Evolutionary conservation across 139 green algal genomes (phyloP), one percentile per base, ranked within the genome.

Genomic region (Eudorina sp.): DNA sequence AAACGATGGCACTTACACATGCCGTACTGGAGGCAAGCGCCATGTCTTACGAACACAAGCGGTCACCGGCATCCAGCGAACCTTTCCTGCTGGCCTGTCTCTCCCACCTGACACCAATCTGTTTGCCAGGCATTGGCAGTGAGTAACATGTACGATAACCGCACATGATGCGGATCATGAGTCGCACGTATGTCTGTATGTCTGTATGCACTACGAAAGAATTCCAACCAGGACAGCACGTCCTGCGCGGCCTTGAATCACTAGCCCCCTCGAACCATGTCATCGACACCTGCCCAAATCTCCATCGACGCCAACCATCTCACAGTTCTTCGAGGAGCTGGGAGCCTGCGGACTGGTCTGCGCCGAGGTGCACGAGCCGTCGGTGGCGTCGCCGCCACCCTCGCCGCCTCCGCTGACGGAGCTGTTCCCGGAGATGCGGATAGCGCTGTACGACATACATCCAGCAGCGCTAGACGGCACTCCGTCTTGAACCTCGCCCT

Each of bases 331-430:
- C 3, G 40, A 69, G 41, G 21, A 86, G 41, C 58, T 86, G 29
- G 62, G 41, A 4, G 60, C 60, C 34, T 62, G 43, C 27, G 46
- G 70, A 0, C 51, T 91, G 55, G 11, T 1, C 0, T 83, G 53
- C 18, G 19, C 55, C 40, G 89, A 92, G 60, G 85, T 90, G 43
- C 43, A 29, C 4, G 85, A 90, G 72, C 51, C 58, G 3, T 76
- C 58, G 2, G 25, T 66, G 36, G 4, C 53, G 3, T 64, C 46
- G 2, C 89, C 77, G 27, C 89, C 89, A 46, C 79, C 78, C 29
- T 90, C 85, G 4, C 89, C 89, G 23, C 89, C 89, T 11, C 85
- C 85, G 2, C 55, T 92, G 11, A 92, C 85, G 21, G 89, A 92
- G 58, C 80, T 92, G 0, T 92, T 86, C 31, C 80, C 80, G 27